These are phyloP conservation scores for Neonectria neomacrospora DNA, from an alignment of 2,329 filamentous ascomycete species.

Conservation along the genomic window DNA sequence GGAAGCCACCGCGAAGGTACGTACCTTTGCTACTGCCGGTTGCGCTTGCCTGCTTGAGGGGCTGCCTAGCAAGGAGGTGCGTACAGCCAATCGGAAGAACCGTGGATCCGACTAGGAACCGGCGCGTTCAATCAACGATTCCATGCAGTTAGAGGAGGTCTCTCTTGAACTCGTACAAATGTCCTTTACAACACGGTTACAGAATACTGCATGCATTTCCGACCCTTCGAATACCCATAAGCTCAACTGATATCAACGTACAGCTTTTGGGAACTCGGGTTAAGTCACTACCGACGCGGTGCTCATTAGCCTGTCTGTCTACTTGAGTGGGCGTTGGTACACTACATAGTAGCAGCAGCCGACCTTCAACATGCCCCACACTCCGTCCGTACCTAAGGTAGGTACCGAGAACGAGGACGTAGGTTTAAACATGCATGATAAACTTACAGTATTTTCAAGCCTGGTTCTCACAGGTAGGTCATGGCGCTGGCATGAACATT, in stretches of 20 bases:
- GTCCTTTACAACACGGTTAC: background rate
- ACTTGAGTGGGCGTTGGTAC: too few relatives aligned
- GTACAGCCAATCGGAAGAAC: constrained; percentile 4
- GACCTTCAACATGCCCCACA: too few relatives aligned
- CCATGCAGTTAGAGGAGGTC: background rate
- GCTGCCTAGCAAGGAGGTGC: background rate
- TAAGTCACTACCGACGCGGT: too few relatives aligned
- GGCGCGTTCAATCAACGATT: background rate
- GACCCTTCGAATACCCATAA: background rate
- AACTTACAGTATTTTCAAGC: too few relatives aligned
- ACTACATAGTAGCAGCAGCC: too few relatives aligned
- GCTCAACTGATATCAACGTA: too few relatives aligned
- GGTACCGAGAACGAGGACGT: too few relatives aligned
- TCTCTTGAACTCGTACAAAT: background rate
- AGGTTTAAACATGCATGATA: too few relatives aligned
- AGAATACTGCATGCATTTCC: background rate
- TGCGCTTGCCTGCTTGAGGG: constrained; percentile 1
- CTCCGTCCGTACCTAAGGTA: too few relatives aligned
- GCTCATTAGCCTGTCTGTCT: too few relatives aligned
- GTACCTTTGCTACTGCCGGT: constrained; percentile 3
- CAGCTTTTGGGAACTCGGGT: too few relatives aligned
- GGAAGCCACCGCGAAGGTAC: constrained; percentile 15
- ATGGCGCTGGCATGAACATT: background rate
- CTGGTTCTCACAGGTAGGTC: too few relatives aligned
- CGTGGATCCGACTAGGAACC: background rate